Evolutionary conservation across 768 basidiomycete genomes (phyloP).

Genomic region (Pisolithus microcarpus): DNA sequence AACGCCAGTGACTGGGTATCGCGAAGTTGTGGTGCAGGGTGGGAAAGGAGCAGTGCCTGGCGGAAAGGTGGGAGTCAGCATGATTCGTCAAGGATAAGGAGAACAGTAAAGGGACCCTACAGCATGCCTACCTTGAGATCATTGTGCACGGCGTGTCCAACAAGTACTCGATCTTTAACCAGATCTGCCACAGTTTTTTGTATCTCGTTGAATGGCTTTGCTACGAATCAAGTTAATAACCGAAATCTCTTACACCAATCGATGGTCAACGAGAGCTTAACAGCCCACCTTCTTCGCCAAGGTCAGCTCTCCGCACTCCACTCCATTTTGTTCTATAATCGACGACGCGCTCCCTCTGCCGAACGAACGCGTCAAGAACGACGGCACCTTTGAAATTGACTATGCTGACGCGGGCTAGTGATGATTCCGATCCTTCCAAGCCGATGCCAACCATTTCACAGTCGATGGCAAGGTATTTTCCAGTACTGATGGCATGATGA

Average conservation of each 20-base stretch:
- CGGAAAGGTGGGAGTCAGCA: not conserved
- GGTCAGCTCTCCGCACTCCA: conserved; percentile 71
- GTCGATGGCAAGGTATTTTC: conserved; percentile 78
- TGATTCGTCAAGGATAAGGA: not conserved
- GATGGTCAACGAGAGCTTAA: not conserved
- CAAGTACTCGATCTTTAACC: conserved; percentile 67
- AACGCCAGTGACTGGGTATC: conserved; percentile 64
- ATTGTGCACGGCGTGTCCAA: conserved; percentile 89
- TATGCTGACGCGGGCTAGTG: conserved; percentile 80
- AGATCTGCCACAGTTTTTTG: conserved; percentile 73
- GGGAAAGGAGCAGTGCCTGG: conserved; percentile 64
- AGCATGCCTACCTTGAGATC: conserved; percentile 60
- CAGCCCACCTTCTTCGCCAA: conserved; percentile 49
- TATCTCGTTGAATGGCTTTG: conserved; percentile 70
- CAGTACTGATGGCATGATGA: conserved; percentile 37
- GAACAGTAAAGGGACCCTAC: too few species aligned
- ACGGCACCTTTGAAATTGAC: conserved; percentile 85
- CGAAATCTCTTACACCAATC: not conserved
- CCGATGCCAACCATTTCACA: conserved; percentile 99
- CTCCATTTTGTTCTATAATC: conserved; percentile 91
- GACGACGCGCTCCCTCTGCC: conserved; percentile 78
- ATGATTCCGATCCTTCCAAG: conserved; percentile 70
- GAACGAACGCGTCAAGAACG: conserved; percentile 78
- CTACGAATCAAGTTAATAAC: conserved; percentile 29
- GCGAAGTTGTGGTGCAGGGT: conserved; percentile 54